These are phyloP conservation scores for Brassica cretica DNA, from an alignment of 345 rosid genomes.

Conservation along the genomic window DNA sequence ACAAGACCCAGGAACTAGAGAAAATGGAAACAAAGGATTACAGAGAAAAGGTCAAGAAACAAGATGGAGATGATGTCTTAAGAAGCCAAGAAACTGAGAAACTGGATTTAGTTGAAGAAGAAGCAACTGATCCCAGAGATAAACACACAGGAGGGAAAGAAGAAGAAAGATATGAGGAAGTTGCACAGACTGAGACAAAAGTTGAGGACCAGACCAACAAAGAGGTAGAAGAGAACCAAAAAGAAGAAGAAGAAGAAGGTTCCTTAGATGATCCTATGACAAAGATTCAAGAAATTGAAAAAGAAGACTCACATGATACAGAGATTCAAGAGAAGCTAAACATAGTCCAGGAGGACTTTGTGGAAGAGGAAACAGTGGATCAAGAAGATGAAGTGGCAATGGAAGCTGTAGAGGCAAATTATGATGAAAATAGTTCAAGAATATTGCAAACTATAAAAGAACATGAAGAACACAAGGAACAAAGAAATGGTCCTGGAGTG, in stretches of 20 bases:
- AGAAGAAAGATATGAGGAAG: slow-evolving; percentile 20
- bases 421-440: background rate
- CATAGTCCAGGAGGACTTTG: slow-evolving; percentile 5
- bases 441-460: background rate
- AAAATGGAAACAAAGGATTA: background rate
- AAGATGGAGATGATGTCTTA: background rate
- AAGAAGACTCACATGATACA: slow-evolving; percentile 4
- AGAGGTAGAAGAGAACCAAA: background rate
- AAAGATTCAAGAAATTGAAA: slow-evolving; percentile 11
- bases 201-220: background rate
- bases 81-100: background rate
- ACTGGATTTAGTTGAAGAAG: slow-evolving; percentile 3
- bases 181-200: background rate
- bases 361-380: background rate
- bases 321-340: background rate
- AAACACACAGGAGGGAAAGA: background rate
- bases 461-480: background rate
- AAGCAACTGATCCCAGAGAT: slow-evolving; percentile 15
- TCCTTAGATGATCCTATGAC: background rate
- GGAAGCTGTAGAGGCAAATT: background rate
- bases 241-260: background rate
- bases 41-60: slow-evolving; percentile 14
- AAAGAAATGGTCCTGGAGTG: background rate
- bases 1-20: background rate
- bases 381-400: slow-evolving; percentile 1